Conservation (phyloP, 805 yeast species). For the Groenewaldozyma tartarivorans region DNA sequence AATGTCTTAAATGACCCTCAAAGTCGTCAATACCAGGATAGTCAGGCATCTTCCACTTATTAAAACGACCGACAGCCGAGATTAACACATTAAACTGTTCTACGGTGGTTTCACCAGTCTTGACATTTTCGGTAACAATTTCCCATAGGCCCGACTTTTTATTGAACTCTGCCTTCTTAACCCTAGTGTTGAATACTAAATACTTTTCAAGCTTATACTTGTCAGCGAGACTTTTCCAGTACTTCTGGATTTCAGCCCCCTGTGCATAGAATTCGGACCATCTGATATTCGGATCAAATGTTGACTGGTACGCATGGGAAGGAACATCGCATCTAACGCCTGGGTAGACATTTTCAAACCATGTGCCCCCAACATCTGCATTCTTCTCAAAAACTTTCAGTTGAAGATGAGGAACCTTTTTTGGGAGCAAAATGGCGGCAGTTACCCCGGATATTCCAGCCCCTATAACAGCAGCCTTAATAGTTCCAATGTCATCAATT, state of each 20-base stretch:
- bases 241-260: slow-evolving; percentile 19
- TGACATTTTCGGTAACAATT: slow-evolving; percentile 6
- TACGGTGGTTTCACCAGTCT: slow-evolving; percentile 9
- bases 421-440: slow-evolving; percentile 13
- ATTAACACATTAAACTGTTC: slow-evolving; percentile 19
- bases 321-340: slow-evolving; percentile 21
- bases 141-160: slow-evolving; percentile 9
- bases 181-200: slow-evolving; percentile 13
- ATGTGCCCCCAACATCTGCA: slow-evolving; percentile 23
- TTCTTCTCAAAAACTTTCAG: slow-evolving; percentile 24
- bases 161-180: slow-evolving; percentile 18
- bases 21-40: slow-evolving; percentile 23
- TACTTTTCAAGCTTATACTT: slow-evolving; percentile 18
- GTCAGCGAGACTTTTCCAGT: slow-evolving; percentile 16
- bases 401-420: slow-evolving; percentile 17
- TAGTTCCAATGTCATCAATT: slow-evolving; percentile 5
- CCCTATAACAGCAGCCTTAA: slow-evolving; percentile 18
- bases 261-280: slow-evolving; percentile 20
- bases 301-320: slow-evolving; percentile 20
- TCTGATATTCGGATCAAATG: slow-evolving; percentile 21
- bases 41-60: slow-evolving; percentile 23
- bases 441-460: slow-evolving; percentile 23
- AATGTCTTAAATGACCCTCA: slow-evolving; percentile 24
- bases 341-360: slow-evolving; percentile 21
- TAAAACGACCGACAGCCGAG: slow-evolving; percentile 20